Base-by-base conservation (phyloP, 73 alveolate genomes). In the Uronychia setigera region DNA sequence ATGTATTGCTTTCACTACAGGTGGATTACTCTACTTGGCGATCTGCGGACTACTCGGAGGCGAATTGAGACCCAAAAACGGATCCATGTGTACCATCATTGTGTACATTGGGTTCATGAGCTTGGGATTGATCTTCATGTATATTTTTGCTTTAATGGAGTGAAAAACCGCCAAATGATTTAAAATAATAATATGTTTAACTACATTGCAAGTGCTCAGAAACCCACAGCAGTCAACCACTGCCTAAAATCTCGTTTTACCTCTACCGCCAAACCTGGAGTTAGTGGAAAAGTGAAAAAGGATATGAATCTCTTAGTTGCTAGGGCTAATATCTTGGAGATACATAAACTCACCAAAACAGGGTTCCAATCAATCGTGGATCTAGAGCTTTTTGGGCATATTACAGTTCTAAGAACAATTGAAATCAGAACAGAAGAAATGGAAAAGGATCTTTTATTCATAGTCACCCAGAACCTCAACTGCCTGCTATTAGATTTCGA, bases 1-100 rank as follows among this genome's bases (percentile, higher is more conserved):
- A 33, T 86, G 92, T 81, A 33, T 88, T 0, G 90, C 94, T 0
- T 88, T 88, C 87, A 88, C 94, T 0, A 33, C 89, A n/a, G 94
- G 94, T 32, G 94, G 94, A 0, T 88, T 88, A 86, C 77, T 88
- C 74, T 88, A 81, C 60, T 82, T 88, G 26, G 94, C 94, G 1
- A 82, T 88, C 67, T 81, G 84, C 58, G 94, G 88, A 14, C 83
- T 88, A 26, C 78, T 88, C 79, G 81, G 81, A 28, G 87, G 88
- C 19, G 87, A 80, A 32, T 60, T 80, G 32, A 46, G 29, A 82
- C 59, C 58, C 35, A 81, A 83, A 77, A 29, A 81, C 67, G 67
- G 78, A 29, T 31, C 86, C 11, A 32, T 88, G 77, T 29, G 31
- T 14, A 29, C 46, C 31, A 76, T 88, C 26, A 26, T 81, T 57